Evolutionary conservation across 176 grass and related monocot species (phyloP), one percentile per base, ranked within the genome.

Genomic region (Ananas comosus): DNA sequence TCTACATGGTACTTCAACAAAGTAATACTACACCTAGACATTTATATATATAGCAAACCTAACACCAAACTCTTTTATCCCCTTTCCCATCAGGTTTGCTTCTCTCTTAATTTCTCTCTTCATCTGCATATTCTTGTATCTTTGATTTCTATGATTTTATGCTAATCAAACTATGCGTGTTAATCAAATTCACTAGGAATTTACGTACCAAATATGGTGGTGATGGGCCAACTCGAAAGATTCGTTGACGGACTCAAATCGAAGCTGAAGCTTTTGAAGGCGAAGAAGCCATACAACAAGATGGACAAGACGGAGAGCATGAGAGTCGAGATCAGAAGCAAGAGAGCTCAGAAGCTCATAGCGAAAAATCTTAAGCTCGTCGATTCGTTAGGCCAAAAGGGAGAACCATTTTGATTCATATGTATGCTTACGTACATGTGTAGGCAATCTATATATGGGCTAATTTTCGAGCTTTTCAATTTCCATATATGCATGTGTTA

Each of bases 221-320:
- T 90, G 75, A 67, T 86, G 81, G 86, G 86, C 49, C 78, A 81
- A 80, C 72, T 95, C 22, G 82, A 75, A 75, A 88, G 66, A 76
- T 59, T 96, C 57, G 88, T 91, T 13, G 80, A 81, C 24, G 80
- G 82, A 21, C 81, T 96, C 69, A 96, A 96, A 72, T 85, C 81
- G 48, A 86, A 79, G 72, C 74, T 96, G 64, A 87, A 75, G 70
- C 73, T 68, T 2, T 13, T 85, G 67, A 82, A 72, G 76, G 81
- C 22, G 10, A 85, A 79, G 78, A 76, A 68, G 48, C 49, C 71
- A 25, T 96, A 91, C 53, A 85, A 74, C 68, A 96, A 83, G 80
- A 52, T 88, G 82, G 88, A 80, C 67, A 96, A 88, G 68, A 96
- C 91, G 12, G 91, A 84, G 0, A 96, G 91, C 88, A 96, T 88